Evolutionary conservation across 805 yeast genomes (phyloP), one percentile per base, ranked within the genome.

Genomic region (Starmerella tilneyi): DNA sequence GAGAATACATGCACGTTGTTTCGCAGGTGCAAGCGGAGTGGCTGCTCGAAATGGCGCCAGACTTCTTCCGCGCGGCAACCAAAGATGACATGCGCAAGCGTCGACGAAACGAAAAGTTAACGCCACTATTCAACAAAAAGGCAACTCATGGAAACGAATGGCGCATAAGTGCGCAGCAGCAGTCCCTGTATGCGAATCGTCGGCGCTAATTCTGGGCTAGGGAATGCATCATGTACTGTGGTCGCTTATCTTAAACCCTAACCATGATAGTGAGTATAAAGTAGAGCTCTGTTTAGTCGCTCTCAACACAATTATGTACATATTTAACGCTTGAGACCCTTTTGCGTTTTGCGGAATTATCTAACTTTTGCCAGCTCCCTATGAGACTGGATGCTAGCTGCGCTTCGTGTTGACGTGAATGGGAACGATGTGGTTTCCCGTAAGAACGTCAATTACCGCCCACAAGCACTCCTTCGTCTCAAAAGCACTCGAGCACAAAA

Each of bases 1-100:
- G 80, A 59, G 96, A 88, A 64, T 89, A 78, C 62, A 84, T 92
- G 85, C 72, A 80, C 53, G 78, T 86, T 56, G 74, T 83, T 62
- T 75, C 85, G 0, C 68, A 82, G 3, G 59, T 70, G n/a, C 76
- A 79, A 32, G 88, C 81, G 24, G 66, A 66, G 39, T 83, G 94
- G 92, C 62, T 88, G 13, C 60, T 60, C 1, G 88, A 82, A 52
- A 73, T 77, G 50, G 95, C 94, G 0, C 82, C 86, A 2, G 76
- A 74, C 35, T 85, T 79, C 62, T 89, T 81, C 29, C 34, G 31
- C 11, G 16, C 33, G 19, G 20, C 30, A 5, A 12, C 40, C 6
- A 9, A 22, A 9, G 23, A 32, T 17, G 32, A 28, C 17, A 11
- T 17, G 15, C 23, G 31, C 55, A 72, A 69, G 47, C 65, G 72